phyloP scores from a whole-genome alignment of 2,329 filamentous ascomycete genomes.

The Ophiostoma montium region DNA sequence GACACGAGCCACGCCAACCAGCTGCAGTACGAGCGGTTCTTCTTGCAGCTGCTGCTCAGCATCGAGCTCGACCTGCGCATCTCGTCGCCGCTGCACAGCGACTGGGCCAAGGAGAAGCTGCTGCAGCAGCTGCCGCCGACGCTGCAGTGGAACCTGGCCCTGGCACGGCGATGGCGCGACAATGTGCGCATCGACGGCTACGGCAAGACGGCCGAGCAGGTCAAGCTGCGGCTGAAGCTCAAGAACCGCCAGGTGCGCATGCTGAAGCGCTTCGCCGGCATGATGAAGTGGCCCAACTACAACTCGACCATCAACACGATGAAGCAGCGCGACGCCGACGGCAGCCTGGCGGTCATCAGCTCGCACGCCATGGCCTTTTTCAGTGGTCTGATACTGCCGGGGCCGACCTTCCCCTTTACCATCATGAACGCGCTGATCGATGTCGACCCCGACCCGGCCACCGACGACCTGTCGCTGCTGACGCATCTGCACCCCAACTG shows the following conservation, averaged over 20 bases:
- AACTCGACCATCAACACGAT: slow-evolving; percentile 48
- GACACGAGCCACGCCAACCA: slow-evolving; percentile 42
- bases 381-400: slow-evolving; percentile 57
- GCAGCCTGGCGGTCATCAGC: slow-evolving; percentile 43
- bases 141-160: slow-evolving; percentile 57
- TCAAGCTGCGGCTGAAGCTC: slow-evolving; percentile 49
- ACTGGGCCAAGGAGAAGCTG: slow-evolving; percentile 50
- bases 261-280: slow-evolving; percentile 52
- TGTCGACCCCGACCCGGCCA: slow-evolving; percentile 54
- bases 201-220: slow-evolving; percentile 37
- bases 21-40: slow-evolving; percentile 50
- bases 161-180: slow-evolving; percentile 60
- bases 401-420: slow-evolving; percentile 55
- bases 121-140: slow-evolving; percentile 51
- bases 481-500: slow-evolving; percentile 54
- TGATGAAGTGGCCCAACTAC: slow-evolving; percentile 67
- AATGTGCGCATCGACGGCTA: slow-evolving; percentile 53
- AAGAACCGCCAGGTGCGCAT: slow-evolving; percentile 56
- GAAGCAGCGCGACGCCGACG: slow-evolving; percentile 43
- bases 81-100: slow-evolving; percentile 45
- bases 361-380: slow-evolving; percentile 68
- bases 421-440: slow-evolving; percentile 69
- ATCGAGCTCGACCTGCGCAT: slow-evolving; percentile 60
- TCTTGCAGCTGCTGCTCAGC: slow-evolving; percentile 62
- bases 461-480: slow-evolving; percentile 50